Percentiles rank a stretch among this genome's conserved stretches.
phyloP scores from a whole-genome alignment of 192 early-diverging fungal species.

The Coemansia sp. region DNA sequence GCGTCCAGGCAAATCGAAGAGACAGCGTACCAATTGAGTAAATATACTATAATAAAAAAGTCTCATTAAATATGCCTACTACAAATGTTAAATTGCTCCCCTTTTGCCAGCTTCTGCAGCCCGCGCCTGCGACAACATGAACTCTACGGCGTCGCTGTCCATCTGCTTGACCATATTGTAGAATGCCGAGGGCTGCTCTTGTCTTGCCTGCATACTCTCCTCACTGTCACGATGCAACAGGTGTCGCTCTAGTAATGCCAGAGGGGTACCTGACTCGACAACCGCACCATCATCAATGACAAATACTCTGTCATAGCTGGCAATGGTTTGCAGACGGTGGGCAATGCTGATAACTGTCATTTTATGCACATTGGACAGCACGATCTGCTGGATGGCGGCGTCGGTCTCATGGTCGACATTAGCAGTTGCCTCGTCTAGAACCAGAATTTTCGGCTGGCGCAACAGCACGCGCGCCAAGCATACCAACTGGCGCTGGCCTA shows the following conservation, averaged over 20 bases:
- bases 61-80: no score
- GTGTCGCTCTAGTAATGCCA: constrained; percentile 29
- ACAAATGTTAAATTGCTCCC: not conserved
- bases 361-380: constrained; percentile 37
- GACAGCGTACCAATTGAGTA: constrained; percentile 31
- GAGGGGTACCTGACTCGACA: constrained; percentile 43
- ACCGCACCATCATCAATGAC: constrained; percentile 58
- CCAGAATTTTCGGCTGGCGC: constrained; percentile 68
- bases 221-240: not conserved
- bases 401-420: constrained; percentile 69
- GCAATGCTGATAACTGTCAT: constrained; percentile 71
- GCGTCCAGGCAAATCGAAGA: constrained; percentile 52
- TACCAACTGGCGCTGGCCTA: constrained; percentile 77
- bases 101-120: constrained; percentile 5
- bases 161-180: constrained; percentile 31
- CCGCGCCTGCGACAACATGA: constrained; percentile 21
- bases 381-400: constrained; percentile 67
- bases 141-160: constrained; percentile 15
- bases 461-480: constrained; percentile 68
- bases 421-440: constrained; percentile 82
- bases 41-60: no score
- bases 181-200: constrained; percentile 14
- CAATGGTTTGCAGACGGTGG: constrained; percentile 75
- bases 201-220: not conserved
- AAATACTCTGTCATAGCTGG: constrained; percentile 63